Conservation (phyloP, 768 basidiomycete species). For the Pulveroboletus sp. region DNA sequence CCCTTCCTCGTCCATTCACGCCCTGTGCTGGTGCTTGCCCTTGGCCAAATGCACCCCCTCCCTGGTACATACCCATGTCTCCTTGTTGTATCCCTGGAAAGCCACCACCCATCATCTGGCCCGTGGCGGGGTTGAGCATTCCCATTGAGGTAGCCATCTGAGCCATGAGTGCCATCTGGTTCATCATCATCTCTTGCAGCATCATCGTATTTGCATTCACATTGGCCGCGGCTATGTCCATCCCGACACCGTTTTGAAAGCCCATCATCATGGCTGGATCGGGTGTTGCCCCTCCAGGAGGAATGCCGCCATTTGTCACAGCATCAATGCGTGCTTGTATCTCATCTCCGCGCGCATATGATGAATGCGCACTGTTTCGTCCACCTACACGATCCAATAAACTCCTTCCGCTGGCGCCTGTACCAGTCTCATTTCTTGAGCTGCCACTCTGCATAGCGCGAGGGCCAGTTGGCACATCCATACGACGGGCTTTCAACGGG, state of each 20-base stretch:
- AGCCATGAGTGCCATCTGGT: conserved; percentile 89
- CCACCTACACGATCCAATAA: conserved; percentile 81
- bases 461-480: conserved; percentile 79
- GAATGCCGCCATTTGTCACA: conserved; percentile 52
- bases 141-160: conserved; percentile 86
- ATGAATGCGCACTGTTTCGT: conserved; percentile 33
- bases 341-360: conserved; percentile 49
- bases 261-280: conserved; percentile 43
- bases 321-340: conserved; percentile 78
- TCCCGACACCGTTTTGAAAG: conserved; percentile 40
- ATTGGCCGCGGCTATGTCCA: conserved; percentile 43
- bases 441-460: conserved; percentile 60
- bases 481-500: conserved; percentile 68
- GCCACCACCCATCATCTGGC: conserved; percentile 52
- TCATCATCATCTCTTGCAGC: conserved; percentile 89
- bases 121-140: conserved; percentile 58
- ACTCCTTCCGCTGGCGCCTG: conserved; percentile 45
- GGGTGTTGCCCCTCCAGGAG: conserved; percentile 30
- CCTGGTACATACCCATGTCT: conserved; percentile 45
- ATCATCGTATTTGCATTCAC: conserved; percentile 61
- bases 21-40: conserved; percentile 13
- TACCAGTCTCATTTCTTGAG: conserved; percentile 14
- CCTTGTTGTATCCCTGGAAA: conserved; percentile 57
- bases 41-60: conserved; percentile 23
- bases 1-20: conserved; percentile 39